Percentiles rank a stretch among this genome's conserved stretches.
These are phyloP conservation scores for Ascochyta lentis DNA, from an alignment of 2,329 filamentous ascomycete genomes.

Conservation along the genomic window DNA sequence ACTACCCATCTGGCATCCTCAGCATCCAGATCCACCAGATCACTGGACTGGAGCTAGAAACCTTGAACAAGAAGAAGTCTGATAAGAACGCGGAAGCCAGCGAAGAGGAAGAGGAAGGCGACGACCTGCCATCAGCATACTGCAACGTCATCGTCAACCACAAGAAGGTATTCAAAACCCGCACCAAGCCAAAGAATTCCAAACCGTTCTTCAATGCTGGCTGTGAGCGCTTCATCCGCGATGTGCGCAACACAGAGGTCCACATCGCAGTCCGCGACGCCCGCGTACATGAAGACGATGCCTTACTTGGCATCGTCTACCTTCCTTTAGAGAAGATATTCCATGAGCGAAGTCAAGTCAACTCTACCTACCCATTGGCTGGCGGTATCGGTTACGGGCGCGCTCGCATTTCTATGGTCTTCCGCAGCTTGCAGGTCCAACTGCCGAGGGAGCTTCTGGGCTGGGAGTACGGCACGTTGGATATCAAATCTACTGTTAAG, in stretches of 20 bases:
- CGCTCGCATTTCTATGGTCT: constrained; percentile 73
- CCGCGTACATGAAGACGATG: constrained; percentile 71
- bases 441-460: constrained; percentile 66
- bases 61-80: constrained; percentile 61
- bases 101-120: constrained; percentile 66
- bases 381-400: constrained; percentile 77
- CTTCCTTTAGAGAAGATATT: constrained; percentile 69
- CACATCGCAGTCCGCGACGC: constrained; percentile 72
- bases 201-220: constrained; percentile 82
- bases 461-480: constrained; percentile 75
- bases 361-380: constrained; percentile 69
- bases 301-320: constrained; percentile 73
- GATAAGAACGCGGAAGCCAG: constrained; percentile 59
- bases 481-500: constrained; percentile 63
- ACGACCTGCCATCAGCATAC: constrained; percentile 72
- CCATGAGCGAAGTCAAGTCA: constrained; percentile 67
- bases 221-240: constrained; percentile 73
- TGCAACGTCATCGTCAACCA: constrained; percentile 78
- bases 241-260: constrained; percentile 72
- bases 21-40: constrained; percentile 77
- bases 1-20: constrained; percentile 70
- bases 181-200: constrained; percentile 78
- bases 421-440: constrained; percentile 71
- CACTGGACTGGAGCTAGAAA: constrained; percentile 69
- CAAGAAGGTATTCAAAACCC: constrained; percentile 70